A percentile compares a stretch with the other conserved stretches of the same genome.
These are phyloP conservation scores for Naganishia friedmannii DNA, from an alignment of 768 basidiomycete genomes.

Conservation along the genomic window DNA sequence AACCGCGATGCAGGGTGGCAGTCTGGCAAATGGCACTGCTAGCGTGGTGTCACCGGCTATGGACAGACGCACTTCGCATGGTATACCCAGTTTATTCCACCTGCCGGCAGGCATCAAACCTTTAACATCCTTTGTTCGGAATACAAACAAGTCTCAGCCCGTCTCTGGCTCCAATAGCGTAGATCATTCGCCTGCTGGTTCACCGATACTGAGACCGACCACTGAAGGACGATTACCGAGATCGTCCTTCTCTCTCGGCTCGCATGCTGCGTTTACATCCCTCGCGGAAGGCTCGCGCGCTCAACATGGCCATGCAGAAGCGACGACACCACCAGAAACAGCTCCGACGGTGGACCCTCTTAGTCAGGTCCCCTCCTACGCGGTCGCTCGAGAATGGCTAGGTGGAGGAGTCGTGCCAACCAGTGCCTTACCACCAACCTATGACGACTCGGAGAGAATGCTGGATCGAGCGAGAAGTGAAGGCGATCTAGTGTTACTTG, in stretches of 20 bases:
- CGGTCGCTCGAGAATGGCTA: constrained; percentile 79
- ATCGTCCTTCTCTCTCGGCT: constrained; percentile 30
- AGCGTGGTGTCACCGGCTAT: constrained; percentile 50
- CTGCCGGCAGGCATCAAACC: constrained; percentile 43
- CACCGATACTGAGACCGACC: constrained; percentile 12
- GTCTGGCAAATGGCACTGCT: constrained; percentile 53
- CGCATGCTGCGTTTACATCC: constrained; percentile 29
- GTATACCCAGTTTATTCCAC: constrained; percentile 42
- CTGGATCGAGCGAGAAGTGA: constrained; percentile 37
- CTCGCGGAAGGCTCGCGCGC: constrained; percentile 25
- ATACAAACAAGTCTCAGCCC: constrained; percentile 28
- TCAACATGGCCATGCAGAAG: constrained; percentile 20
- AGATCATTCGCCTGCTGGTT: constrained; percentile 25
- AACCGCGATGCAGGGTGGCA: constrained; percentile 12
- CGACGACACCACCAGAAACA: constrained; percentile 16
- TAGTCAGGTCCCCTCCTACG: constrained; percentile 79
- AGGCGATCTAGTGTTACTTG: constrained; percentile 20
- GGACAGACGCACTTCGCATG: constrained; percentile 36
- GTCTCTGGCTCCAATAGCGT: constrained; percentile 16
- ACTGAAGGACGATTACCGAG: constrained; percentile 8
- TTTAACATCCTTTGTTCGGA: constrained; percentile 38
- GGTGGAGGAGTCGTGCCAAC: constrained; percentile 85
- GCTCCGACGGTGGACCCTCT: constrained; percentile 55
- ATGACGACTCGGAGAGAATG: constrained; percentile 65
- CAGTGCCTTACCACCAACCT: constrained; percentile 75